Base-by-base conservation (phyloP, 2,329 filamentous ascomycete species). In the Trichoderma guizhouense region DNA sequence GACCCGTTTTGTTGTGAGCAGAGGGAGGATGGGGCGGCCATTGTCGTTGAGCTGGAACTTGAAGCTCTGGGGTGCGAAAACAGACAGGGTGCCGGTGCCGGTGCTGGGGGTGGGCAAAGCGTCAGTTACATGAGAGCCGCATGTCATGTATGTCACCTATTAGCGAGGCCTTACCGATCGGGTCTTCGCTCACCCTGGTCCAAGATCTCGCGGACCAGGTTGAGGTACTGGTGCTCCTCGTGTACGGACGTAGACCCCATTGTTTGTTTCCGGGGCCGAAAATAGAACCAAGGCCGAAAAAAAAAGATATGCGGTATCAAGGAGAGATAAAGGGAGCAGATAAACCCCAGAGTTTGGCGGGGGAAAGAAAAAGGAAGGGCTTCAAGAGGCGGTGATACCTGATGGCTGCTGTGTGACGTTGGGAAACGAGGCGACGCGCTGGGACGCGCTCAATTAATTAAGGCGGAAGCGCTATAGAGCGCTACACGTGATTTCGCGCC, bases 1-100 rank as follows among this genome's bases (percentile, higher is more conserved):
- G 77, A 99, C 96, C 76, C 96, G 94, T 82, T 99, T 99, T 3
- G 96, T 99, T 5, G 96, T 99, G 21, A 99, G 91, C 76, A 99
- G 93, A 28, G 96, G 96, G 24, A 99, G 89, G 76, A 98, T 86
- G 2, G 92, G 90, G 1, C 77, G 77, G 72, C 85, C 86, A 72
- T 84, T 78, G 70, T 88, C 86, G 74, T 91, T 92, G 74, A 99
- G 92, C 58, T 87, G 86, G 86, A 98, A 99, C 79, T 94, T 95
- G 63, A 98, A 88, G 39, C 94, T 93, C 0, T 88, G 87, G 1
- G 96, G 95, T 2, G 94, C 95, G 78, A 97, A 98, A 75, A 98
- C 87, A 11, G 94, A 94, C 78, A 91, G 89, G 12, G 96, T 99
- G 70, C 96, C 96, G 5, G 96, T 99, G 68, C 96, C 96, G 5